These are phyloP conservation scores for Cystobasidium slooffiae DNA, from an alignment of 1,284 basidiomycete species.

Conservation along the genomic window DNA sequence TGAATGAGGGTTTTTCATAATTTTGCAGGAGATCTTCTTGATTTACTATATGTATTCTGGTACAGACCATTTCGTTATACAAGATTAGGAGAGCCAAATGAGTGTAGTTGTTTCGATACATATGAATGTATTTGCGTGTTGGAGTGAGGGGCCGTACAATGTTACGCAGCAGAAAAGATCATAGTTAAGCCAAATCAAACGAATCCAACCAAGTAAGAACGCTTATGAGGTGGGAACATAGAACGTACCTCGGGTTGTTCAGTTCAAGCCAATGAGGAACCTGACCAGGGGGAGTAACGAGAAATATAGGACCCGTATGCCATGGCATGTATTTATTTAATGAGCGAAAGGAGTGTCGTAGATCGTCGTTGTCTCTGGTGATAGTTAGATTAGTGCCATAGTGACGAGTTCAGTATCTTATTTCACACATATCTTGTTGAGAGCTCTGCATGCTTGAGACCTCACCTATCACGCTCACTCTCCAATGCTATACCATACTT, in stretches of 20 bases:
- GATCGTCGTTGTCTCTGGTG: conserved; percentile 36
- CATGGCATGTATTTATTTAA: conserved; percentile 22
- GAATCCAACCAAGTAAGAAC: background rate
- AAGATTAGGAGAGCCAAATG: background rate
- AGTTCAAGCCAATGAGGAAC: conserved; percentile 30
- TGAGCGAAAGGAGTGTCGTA: conserved; percentile 20
- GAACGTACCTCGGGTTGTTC: conserved; percentile 21
- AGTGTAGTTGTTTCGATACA: background rate
- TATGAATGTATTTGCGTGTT: too few relatives aligned
- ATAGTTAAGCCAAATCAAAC: background rate
- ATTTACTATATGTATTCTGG: conserved; percentile 27
- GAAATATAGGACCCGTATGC: conserved; percentile 35
- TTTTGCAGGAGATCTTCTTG: conserved; percentile 16
- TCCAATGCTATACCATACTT: conserved; percentile 1
- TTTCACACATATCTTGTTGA: background rate
- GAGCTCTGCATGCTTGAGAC: too few relatives aligned
- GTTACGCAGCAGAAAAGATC: too few relatives aligned
- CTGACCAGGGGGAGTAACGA: conserved; percentile 29
- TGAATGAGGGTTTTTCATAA: conserved; percentile 27
- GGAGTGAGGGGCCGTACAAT: too few relatives aligned
- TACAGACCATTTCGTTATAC: background rate
- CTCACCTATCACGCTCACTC: conserved; percentile 26
- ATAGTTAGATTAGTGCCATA: background rate
- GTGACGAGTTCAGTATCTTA: background rate
- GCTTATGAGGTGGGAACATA: background rate